Evolutionary conservation across 78 protist genomes (phyloP).

Genomic region (Diacronema lutheri): DNA sequence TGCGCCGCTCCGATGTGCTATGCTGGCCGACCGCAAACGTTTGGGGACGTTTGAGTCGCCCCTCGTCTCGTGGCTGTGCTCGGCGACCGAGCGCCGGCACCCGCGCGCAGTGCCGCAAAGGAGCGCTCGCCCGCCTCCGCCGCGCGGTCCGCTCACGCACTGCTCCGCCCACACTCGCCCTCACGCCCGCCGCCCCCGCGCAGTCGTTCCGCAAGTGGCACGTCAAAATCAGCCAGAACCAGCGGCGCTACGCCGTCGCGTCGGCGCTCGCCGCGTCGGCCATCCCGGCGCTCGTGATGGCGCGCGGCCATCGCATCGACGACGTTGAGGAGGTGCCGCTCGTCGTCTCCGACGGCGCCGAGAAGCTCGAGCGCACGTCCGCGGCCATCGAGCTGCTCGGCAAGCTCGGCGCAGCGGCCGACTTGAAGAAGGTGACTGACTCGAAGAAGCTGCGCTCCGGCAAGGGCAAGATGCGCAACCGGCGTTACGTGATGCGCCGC

Average conservation of each 20-base stretch:
- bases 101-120: too few relatives aligned
- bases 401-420: constrained; percentile 84
- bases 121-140: too few relatives aligned
- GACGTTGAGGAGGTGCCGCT: constrained; percentile 93
- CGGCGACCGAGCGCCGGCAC: too few relatives aligned
- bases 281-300: constrained; percentile 94
- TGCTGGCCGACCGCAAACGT: too few relatives aligned
- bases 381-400: constrained; percentile 87
- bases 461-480: constrained; percentile 95
- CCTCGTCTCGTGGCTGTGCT: too few relatives aligned
- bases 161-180: too few relatives aligned
- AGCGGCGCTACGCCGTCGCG: constrained; percentile 91
- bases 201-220: constrained; percentile 97
- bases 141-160: too few relatives aligned
- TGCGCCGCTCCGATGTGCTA: too few relatives aligned
- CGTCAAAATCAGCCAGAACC: constrained; percentile 89
- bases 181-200: too few relatives aligned
- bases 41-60: too few relatives aligned
- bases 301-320: constrained; percentile 97
- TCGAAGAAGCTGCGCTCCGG: constrained; percentile 90
- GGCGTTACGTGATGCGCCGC: constrained; percentile 89
- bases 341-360: constrained; percentile 80
- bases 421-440: constrained; percentile 75
- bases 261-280: constrained; percentile 99
- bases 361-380: constrained; percentile 82